Percentiles rank a stretch among this genome's conserved stretches.
phyloP scores from a whole-genome alignment of 2,329 filamentous ascomycete species.

The Hypoxylon sp. region DNA sequence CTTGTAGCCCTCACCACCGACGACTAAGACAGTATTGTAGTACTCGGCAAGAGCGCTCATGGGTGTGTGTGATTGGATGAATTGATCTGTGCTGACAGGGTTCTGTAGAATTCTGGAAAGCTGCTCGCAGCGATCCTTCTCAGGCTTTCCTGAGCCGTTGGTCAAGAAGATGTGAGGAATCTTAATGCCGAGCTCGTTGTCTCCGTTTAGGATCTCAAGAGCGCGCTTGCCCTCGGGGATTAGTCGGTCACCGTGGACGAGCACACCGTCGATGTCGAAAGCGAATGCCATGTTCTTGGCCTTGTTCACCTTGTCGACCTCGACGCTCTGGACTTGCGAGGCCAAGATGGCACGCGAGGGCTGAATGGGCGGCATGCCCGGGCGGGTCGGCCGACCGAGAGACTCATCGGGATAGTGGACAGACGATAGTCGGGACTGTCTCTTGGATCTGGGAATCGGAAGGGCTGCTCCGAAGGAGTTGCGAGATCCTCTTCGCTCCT shows the following conservation, averaged over 20 bases:
- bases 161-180: slow-evolving; percentile 82
- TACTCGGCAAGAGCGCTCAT: slow-evolving; percentile 83
- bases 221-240: slow-evolving; percentile 77
- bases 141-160: slow-evolving; percentile 81
- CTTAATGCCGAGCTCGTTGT: slow-evolving; percentile 84
- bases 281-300: slow-evolving; percentile 87
- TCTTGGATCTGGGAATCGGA: slow-evolving; percentile 79
- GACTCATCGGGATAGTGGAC: slow-evolving; percentile 63
- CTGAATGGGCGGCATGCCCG: slow-evolving; percentile 71
- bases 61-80: slow-evolving; percentile 83
- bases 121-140: slow-evolving; percentile 75
- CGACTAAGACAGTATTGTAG: slow-evolving; percentile 82
- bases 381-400: slow-evolving; percentile 63
- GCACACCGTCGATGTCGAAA: slow-evolving; percentile 84
- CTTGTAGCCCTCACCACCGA: slow-evolving; percentile 81
- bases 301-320: slow-evolving; percentile 74
- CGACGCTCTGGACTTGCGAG: slow-evolving; percentile 78
- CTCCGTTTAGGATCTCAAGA: slow-evolving; percentile 80
- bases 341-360: slow-evolving; percentile 77
- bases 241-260: slow-evolving; percentile 79
- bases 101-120: slow-evolving; percentile 76
- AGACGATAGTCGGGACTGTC: slow-evolving; percentile 77
- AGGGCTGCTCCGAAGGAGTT: slow-evolving; percentile 83
- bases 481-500: slow-evolving; percentile 76
- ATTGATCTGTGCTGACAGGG: slow-evolving; percentile 78